phyloP scores from a whole-genome alignment of 2,329 filamentous ascomycete genomes.

The Orbilia ellipsospora region DNA sequence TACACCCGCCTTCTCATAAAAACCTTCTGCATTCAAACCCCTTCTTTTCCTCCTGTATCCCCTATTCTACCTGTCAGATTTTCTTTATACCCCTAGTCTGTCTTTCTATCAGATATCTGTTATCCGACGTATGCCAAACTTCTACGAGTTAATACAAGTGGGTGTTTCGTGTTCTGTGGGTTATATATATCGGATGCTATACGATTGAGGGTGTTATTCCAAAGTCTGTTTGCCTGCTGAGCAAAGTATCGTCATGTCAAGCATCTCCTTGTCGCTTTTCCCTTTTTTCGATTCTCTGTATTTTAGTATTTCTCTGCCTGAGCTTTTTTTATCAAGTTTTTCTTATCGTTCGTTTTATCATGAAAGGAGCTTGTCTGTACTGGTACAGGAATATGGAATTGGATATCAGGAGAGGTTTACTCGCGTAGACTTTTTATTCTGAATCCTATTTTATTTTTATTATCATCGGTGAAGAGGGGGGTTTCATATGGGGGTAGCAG shows the following conservation, averaged over 20 bases:
- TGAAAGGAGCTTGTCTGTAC: slow-evolving; percentile 12
- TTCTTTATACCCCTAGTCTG: neutral
- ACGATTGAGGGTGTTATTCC: no score
- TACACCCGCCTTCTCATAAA: no score
- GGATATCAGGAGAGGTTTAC: neutral
- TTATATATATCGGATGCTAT: neutral
- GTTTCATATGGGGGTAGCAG: no score
- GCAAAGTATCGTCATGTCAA: no score
- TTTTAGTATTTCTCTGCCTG: slow-evolving; percentile 14
- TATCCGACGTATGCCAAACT: slow-evolving; percentile 11
- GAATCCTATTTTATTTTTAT: no score
- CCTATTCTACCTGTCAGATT: slow-evolving; percentile 5
- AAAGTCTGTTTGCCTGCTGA: no score
- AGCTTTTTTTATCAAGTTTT: slow-evolving; percentile 16
- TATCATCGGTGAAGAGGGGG: neutral
- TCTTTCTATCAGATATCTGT: neutral
- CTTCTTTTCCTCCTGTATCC: neutral
- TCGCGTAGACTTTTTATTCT: neutral
- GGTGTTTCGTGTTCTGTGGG: neutral
- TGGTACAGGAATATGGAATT: slow-evolving; percentile 11
- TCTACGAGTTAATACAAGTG: slow-evolving; percentile 36
- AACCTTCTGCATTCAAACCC: slow-evolving; percentile 1
- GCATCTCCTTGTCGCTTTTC: slow-evolving; percentile 2
- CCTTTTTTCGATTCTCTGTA: slow-evolving; percentile 16
- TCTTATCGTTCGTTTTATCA: slow-evolving; percentile 7